phyloP scores from a whole-genome alignment of 2,329 filamentous ascomycete genomes.

The Aureobasidium sp. region DNA sequence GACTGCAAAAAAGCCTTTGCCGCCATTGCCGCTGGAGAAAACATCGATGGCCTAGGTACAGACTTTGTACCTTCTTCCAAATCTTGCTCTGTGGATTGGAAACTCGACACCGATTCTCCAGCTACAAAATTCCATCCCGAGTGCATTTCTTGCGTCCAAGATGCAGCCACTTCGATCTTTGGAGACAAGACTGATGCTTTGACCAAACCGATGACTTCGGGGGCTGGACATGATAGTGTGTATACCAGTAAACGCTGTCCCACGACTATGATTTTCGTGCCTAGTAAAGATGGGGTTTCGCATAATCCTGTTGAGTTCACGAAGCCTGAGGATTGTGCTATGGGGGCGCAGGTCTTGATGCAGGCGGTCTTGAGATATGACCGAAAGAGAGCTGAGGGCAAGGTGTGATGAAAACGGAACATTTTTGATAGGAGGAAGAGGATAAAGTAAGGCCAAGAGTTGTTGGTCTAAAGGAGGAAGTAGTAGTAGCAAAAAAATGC shows the following conservation, averaged over 20 bases:
- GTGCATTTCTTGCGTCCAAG: slow-evolving; percentile 58
- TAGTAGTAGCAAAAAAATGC: no score
- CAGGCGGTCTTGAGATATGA: slow-evolving; percentile 46
- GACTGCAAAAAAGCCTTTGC: slow-evolving; percentile 53
- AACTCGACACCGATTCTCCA: slow-evolving; percentile 54
- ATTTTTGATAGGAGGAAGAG: not conserved
- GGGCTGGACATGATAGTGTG: slow-evolving; percentile 56
- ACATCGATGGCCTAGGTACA: slow-evolving; percentile 41
- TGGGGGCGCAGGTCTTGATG: slow-evolving; percentile 43
- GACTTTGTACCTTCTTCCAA: slow-evolving; percentile 34
- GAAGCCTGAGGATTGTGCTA: slow-evolving; percentile 39
- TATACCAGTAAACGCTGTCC: slow-evolving; percentile 39
- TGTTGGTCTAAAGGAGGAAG: no score
- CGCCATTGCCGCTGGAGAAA: slow-evolving; percentile 51
- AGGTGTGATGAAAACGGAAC: not conserved
- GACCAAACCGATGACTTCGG: slow-evolving; percentile 50
- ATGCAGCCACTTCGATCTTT: slow-evolving; percentile 52
- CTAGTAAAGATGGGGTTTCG: slow-evolving; percentile 41
- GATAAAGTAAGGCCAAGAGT: not conserved
- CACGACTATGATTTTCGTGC: slow-evolving; percentile 44
- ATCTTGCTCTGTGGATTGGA: slow-evolving; percentile 49
- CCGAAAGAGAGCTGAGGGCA: slow-evolving; percentile 33
- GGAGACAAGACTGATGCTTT: slow-evolving; percentile 41
- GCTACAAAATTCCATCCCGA: slow-evolving; percentile 59
- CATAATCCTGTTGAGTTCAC: slow-evolving; percentile 43